These are phyloP conservation scores for Boletus reticuloceps DNA, from an alignment of 768 basidiomycete species.

Conservation along the genomic window DNA sequence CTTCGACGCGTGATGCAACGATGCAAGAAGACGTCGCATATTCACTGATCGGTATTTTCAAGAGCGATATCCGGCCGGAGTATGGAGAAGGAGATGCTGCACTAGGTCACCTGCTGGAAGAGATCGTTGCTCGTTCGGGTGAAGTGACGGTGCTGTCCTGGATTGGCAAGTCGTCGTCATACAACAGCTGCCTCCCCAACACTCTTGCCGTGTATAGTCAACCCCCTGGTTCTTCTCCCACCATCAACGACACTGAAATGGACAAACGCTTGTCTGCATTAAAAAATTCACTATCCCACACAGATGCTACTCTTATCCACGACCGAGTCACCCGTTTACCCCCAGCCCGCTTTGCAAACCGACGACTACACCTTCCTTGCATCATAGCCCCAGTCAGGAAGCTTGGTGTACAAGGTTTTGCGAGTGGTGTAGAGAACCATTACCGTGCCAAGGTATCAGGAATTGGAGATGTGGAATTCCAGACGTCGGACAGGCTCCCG, in stretches of 20 bases:
- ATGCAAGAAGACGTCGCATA: constrained; percentile 8
- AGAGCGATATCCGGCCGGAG: constrained; percentile 1
- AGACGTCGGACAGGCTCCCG: not conserved
- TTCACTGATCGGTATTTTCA: constrained; percentile 10
- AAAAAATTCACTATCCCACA: not conserved
- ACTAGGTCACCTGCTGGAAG: constrained; percentile 11
- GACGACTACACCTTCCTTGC: constrained; percentile 1
- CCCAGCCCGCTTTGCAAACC: not conserved
- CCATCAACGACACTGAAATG: not conserved
- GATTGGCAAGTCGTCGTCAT: constrained; percentile 5
- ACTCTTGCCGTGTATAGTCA: not conserved
- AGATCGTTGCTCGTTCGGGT: constrained; percentile 6
- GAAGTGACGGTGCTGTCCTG: constrained; percentile 11
- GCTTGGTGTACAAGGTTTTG: not conserved
- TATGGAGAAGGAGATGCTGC: constrained; percentile 9
- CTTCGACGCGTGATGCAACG: constrained; percentile 7
- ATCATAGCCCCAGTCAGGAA: not conserved
- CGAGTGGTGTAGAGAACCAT: not conserved
- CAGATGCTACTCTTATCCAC: not conserved
- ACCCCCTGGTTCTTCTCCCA: not conserved
- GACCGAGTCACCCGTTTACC: not conserved
- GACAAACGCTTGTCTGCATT: not conserved
- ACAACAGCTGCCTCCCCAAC: constrained; percentile 14
- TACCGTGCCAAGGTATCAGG: not conserved
- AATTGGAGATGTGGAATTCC: not conserved